Evolutionary conservation across 768 basidiomycete species (phyloP).

Genomic region (Naganishia vishniacii): DNA sequence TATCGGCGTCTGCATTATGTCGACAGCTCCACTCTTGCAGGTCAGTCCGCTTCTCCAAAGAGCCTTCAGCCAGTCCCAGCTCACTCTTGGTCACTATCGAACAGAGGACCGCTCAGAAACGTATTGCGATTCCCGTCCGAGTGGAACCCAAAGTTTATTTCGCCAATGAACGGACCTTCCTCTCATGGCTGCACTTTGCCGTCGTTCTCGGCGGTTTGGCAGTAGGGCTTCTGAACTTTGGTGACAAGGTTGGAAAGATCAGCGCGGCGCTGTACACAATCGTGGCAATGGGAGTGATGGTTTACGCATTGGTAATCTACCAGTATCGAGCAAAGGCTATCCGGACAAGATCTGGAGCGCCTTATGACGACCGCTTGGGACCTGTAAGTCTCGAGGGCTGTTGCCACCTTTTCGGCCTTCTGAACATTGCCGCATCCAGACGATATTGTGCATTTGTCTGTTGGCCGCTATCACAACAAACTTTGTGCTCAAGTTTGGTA

Average conservation of each 20-base stretch:
- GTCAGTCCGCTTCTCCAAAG: background rate
- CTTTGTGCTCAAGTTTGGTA: constrained; percentile 46
- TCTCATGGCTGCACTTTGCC: constrained; percentile 98
- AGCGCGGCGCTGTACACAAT: constrained; percentile 93
- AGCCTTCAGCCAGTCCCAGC: background rate
- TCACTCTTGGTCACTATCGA: background rate
- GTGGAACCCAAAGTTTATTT: constrained; percentile 53
- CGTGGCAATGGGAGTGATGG: constrained; percentile 90
- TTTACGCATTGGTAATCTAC: constrained; percentile 89
- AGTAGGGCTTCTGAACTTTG: constrained; percentile 94
- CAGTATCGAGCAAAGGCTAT: constrained; percentile 95
- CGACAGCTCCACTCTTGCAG: constrained; percentile 17
- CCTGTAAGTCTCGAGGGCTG: constrained; percentile 62
- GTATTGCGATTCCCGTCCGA: constrained; percentile 91
- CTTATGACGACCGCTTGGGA: constrained; percentile 92
- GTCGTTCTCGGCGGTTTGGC: constrained; percentile 94
- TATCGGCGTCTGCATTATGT: background rate
- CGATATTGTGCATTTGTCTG: constrained; percentile 43
- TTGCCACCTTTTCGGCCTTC: background rate
- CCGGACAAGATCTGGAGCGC: constrained; percentile 79
- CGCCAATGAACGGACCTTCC: constrained; percentile 62
- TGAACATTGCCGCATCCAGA: constrained; percentile 13
- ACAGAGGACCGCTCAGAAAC: constrained; percentile 50
- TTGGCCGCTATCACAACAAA: constrained; percentile 46
- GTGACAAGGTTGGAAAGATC: constrained; percentile 92